phyloP scores from a whole-genome alignment of 306 rosid genomes.

The Chamaecrista fasciculata region DNA sequence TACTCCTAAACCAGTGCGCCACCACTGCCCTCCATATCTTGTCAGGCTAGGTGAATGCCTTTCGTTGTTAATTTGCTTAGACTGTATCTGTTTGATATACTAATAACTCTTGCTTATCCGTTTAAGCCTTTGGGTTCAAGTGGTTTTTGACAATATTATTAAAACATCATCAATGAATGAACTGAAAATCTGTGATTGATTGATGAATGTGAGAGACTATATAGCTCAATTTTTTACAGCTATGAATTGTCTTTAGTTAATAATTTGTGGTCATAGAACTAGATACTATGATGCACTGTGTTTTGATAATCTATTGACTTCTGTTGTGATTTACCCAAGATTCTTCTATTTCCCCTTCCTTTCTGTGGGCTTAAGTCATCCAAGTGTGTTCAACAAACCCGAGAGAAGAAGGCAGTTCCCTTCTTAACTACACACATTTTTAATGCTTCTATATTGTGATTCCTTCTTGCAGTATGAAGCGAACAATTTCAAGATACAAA shows the following conservation, averaged over 20 bases:
- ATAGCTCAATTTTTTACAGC: not conserved
- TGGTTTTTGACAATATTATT: not conserved
- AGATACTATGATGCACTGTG: too few species aligned
- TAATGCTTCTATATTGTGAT: not conserved
- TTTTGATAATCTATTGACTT: not conserved
- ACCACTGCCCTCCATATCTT: not conserved
- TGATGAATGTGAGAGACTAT: not conserved
- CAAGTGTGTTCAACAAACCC: not conserved
- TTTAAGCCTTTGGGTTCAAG: too few species aligned
- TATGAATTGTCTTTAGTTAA: too few species aligned
- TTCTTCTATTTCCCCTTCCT: not conserved
- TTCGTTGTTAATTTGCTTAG: not conserved
- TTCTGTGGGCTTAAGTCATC: not conserved
- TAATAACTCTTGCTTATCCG: too few species aligned
- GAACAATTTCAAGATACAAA: conserved; percentile 76
- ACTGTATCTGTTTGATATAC: not conserved
- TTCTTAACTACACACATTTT: not conserved
- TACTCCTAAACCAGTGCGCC: not conserved
- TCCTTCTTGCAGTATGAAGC: conserved; percentile 58
- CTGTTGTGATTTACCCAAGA: not conserved
- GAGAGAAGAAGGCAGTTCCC: not conserved
- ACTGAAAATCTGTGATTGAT: not conserved
- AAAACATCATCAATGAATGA: not conserved
- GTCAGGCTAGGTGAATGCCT: not conserved
- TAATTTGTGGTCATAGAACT: too few species aligned